These are phyloP conservation scores for Talaromyces sp. DNA, from an alignment of 2,329 filamentous ascomycete genomes.

Conservation along the genomic window DNA sequence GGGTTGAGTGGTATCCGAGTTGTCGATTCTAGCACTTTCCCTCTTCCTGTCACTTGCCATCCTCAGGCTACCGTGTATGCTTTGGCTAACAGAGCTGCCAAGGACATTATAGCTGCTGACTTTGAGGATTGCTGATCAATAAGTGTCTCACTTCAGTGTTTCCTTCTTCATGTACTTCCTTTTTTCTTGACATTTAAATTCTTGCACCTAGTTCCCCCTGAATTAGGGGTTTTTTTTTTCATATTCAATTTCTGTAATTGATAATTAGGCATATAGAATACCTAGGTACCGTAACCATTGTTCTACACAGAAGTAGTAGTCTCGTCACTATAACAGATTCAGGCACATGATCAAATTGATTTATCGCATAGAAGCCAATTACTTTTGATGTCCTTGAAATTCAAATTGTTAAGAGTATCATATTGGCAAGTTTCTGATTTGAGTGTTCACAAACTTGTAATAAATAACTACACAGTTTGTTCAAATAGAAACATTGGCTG, in stretches of 20 bases:
- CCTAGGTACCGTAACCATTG: too few species aligned
- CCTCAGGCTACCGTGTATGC: neutral
- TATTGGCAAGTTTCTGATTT: neutral
- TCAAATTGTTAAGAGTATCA: neutral
- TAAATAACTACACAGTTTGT: neutral
- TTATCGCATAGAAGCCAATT: neutral
- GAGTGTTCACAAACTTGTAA: neutral
- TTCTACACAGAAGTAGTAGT: too few species aligned
- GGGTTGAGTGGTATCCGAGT: neutral
- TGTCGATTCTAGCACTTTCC: neutral
- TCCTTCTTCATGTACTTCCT: neutral
- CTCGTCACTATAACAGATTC: too few species aligned
- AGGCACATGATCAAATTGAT: neutral
- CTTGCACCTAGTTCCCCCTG: neutral
- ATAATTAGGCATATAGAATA: neutral
- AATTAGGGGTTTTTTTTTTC: neutral
- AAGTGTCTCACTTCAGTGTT: neutral
- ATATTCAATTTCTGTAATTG: neutral
- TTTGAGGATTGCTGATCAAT: neutral
- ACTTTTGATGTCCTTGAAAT: neutral
- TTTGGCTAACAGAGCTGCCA: neutral
- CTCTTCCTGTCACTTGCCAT: neutral
- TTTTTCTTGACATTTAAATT: neutral
- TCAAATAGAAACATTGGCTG: neutral
- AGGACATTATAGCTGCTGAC: neutral